phyloP scores from a whole-genome alignment of 768 basidiomycete species.

The Xanthoconium stramineum region DNA sequence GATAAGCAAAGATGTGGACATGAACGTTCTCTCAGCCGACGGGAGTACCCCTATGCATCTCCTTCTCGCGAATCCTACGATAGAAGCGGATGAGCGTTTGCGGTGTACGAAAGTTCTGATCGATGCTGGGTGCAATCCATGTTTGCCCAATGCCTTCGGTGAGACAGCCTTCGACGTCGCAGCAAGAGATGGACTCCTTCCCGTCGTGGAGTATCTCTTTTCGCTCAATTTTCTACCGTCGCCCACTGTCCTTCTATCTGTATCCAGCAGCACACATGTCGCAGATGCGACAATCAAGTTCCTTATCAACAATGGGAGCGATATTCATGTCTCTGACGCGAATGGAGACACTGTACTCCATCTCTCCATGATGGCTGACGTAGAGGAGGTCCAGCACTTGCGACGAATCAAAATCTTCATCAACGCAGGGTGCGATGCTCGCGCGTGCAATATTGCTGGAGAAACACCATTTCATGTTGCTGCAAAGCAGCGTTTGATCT shows the following conservation, averaged over 20 bases:
- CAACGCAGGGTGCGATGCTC: not conserved
- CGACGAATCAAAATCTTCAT: not conserved
- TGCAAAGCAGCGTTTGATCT: not conserved
- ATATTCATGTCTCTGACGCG: not conserved
- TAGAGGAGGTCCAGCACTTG: not conserved
- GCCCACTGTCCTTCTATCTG: not conserved
- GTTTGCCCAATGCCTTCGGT: not conserved
- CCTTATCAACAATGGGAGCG: constrained; percentile 2
- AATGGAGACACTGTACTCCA: constrained; percentile 1
- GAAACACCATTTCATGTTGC: not conserved
- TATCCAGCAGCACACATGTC: too few relatives aligned
- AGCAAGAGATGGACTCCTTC: not conserved
- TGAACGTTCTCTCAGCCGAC: not conserved
- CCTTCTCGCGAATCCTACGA: not conserved
- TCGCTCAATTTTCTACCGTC: not conserved
- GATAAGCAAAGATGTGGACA: not conserved
- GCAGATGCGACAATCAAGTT: not conserved
- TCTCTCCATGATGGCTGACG: not conserved
- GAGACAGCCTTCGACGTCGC: not conserved
- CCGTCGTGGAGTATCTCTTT: not conserved
- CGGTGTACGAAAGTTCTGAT: not conserved
- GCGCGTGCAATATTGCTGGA: not conserved
- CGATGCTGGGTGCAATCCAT: not conserved
- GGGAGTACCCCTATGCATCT: not conserved
- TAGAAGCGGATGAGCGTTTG: not conserved